Evolutionary conservation across 352 stramenopile genomes (phyloP), one percentile per base, ranked within the genome.

Genomic region (Globisporangium ultimum): DNA sequence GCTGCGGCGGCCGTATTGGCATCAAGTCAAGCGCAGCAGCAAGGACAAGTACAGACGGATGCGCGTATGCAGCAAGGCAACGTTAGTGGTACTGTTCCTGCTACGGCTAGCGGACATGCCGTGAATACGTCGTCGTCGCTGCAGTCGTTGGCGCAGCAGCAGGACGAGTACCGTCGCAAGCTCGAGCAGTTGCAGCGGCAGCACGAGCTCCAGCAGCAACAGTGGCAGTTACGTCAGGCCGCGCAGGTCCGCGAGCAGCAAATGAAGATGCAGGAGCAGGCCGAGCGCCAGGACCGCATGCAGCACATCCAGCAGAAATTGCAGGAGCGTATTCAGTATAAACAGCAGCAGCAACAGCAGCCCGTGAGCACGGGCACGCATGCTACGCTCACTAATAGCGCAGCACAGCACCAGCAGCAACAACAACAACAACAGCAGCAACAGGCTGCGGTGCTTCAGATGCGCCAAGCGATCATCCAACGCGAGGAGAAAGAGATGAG

Each of bases 231-330:
- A 45, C 43, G 53, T 32, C 48, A 56, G 20, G 63, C 76, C 20
- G 45, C 43, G 28, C 60, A 71, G 48, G 48, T 67, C 24, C 51
- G 28, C 28, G 28, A 72, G 28, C 53, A 61, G 40, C 56, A 47
- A 38, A 38, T 53, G 42, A 22, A 50, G 15, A 28, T 52, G 38
- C 70, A 58, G 51, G 60, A 50, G 24, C 45, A 53, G 43, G 18
- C 48, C 20, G 43, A 41, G 55, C 48, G 46, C 32, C 40, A 70
- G 22, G 58, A 70, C 28, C 51, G 67, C 20, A 78, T 78, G 73
- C 70, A 78, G 34, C 70, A 76, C 18, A 68, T 84, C 28, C 68
- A 74, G 34, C 72, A 79, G 47, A 65, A 69, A 28, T 61, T 76
- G 3, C 67, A 78, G 21, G 63, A 78, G 45, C 69, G 67, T 11